A percentile compares a stretch with the other conserved stretches of the same genome.
These are phyloP conservation scores for Berkeleyomyces basicola DNA, from an alignment of 2,329 filamentous ascomycete species.

Conservation along the genomic window DNA sequence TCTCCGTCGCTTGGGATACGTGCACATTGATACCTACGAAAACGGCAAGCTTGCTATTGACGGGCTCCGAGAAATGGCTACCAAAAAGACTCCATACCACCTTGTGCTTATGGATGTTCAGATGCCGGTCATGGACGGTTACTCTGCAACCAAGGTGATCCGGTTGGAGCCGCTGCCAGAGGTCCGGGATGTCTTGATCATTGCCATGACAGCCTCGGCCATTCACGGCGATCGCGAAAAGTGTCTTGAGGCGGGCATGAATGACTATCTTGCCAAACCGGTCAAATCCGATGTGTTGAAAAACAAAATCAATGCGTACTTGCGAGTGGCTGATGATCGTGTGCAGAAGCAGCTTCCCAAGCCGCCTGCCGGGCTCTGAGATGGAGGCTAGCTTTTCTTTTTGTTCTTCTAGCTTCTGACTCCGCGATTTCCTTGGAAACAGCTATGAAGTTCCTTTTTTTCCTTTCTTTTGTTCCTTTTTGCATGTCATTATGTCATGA, in stretches of 20 bases:
- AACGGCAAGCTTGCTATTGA: conserved; percentile 82
- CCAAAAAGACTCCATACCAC: conserved; percentile 64
- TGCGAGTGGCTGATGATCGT: conserved; percentile 23
- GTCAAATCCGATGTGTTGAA: conserved; percentile 80
- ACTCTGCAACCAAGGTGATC: conserved; percentile 74
- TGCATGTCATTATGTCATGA: neutral
- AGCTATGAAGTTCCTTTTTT: neutral
- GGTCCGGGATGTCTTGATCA: conserved; percentile 74
- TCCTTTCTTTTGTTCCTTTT: neutral
- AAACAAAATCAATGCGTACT: conserved; percentile 53
- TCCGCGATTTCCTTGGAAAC: no score
- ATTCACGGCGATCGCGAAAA: conserved; percentile 92
- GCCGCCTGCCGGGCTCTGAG: conserved; percentile 6
- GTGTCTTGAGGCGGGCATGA: conserved; percentile 92
- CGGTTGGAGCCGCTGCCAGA: conserved; percentile 58
- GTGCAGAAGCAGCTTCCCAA: conserved; percentile 15
- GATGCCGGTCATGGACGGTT: conserved; percentile 87
- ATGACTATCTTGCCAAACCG: conserved; percentile 90
- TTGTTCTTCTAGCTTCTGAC: neutral
- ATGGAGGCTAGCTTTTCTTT: conserved; percentile 1
- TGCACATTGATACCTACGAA: conserved; percentile 67
- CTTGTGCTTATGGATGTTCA: conserved; percentile 91
- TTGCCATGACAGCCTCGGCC: conserved; percentile 91
- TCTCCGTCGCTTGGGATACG: conserved; percentile 69
- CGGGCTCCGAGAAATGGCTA: conserved; percentile 57